These are phyloP conservation scores for Amaranthus cruentus DNA, from an alignment of 148 eudicot species.

Conservation along the genomic window DNA sequence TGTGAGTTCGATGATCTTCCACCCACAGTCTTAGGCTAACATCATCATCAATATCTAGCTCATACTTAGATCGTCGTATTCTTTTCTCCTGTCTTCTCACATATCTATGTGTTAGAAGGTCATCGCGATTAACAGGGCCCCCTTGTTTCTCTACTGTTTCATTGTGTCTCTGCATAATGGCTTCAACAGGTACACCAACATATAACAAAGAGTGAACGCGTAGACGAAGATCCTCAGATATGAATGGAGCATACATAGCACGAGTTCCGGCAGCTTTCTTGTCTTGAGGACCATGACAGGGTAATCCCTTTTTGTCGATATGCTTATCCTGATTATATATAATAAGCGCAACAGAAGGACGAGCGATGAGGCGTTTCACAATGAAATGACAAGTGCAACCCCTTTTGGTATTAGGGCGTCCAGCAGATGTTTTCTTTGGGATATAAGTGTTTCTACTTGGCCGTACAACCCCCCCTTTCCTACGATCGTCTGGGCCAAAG, in stretches of 20 bases:
- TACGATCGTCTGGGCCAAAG: conserved; percentile 92
- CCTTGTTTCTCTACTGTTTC: conserved; percentile 90
- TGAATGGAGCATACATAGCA: conserved; percentile 95
- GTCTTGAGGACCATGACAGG: conserved; percentile 95
- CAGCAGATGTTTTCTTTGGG: conserved; percentile 70
- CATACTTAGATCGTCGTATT: conserved; percentile 65
- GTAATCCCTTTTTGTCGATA: conserved; percentile 70
- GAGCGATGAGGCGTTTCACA: conserved; percentile 82
- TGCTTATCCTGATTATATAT: conserved; percentile 89
- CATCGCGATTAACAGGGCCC: conserved; percentile 86
- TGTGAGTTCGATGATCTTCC: conserved; percentile 58
- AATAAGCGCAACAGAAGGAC: conserved; percentile 78
- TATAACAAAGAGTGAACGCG: conserved; percentile 70
- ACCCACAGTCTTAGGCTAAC: conserved; percentile 84
- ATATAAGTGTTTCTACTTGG: conserved; percentile 76
- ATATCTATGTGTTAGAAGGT: conserved; percentile 83
- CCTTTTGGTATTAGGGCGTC: conserved; percentile 92
- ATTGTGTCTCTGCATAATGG: conserved; percentile 93
- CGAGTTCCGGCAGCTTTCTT: conserved; percentile 79
- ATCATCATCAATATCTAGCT: conserved; percentile 77
- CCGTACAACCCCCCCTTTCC: conserved; percentile 82
- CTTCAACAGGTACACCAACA: conserved; percentile 92
- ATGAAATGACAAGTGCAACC: conserved; percentile 96
- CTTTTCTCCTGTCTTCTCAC: conserved; percentile 90
- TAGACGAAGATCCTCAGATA: conserved; percentile 88